Conservation (phyloP, 1,284 basidiomycete species). For the Ustilago cynodontis region DNA sequence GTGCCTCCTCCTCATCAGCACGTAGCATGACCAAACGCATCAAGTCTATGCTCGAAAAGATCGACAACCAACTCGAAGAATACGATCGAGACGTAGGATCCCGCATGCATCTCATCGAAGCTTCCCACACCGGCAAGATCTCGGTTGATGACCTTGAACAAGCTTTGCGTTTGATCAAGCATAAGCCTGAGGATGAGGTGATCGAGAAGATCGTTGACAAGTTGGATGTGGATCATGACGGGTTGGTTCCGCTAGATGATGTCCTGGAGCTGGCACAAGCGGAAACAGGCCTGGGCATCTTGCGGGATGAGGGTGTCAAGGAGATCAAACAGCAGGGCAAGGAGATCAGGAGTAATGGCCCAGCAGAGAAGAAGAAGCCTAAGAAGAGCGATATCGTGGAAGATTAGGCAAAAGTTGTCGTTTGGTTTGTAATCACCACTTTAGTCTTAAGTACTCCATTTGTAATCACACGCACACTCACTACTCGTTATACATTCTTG, state of each 20-base stretch:
- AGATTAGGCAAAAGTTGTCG: conserved; percentile 11
- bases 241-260: conserved; percentile 77
- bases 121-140: conserved; percentile 91
- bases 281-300: conserved; percentile 69
- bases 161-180: conserved; percentile 92
- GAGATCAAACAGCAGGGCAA: conserved; percentile 60
- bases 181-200: conserved; percentile 88
- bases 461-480: conserved; percentile 8
- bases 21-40: conserved; percentile 92
- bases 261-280: conserved; percentile 70
- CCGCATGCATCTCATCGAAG: conserved; percentile 92
- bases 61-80: conserved; percentile 90
- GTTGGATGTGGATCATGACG: conserved; percentile 95
- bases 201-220: conserved; percentile 90
- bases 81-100: conserved; percentile 85
- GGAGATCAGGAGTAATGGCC: conserved; percentile 36
- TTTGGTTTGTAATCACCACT: neutral
- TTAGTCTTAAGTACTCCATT: neutral
- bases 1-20: conserved; percentile 62
- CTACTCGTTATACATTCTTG: conserved; percentile 1
- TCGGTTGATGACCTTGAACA: conserved; percentile 89
- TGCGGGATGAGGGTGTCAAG: conserved; percentile 61
- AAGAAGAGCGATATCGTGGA: conserved; percentile 65
- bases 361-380: conserved; percentile 59
- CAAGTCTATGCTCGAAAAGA: conserved; percentile 93